Evolutionary conservation across 2,329 filamentous ascomycete genomes (phyloP).

Genomic region (Penicillium italicum): DNA sequence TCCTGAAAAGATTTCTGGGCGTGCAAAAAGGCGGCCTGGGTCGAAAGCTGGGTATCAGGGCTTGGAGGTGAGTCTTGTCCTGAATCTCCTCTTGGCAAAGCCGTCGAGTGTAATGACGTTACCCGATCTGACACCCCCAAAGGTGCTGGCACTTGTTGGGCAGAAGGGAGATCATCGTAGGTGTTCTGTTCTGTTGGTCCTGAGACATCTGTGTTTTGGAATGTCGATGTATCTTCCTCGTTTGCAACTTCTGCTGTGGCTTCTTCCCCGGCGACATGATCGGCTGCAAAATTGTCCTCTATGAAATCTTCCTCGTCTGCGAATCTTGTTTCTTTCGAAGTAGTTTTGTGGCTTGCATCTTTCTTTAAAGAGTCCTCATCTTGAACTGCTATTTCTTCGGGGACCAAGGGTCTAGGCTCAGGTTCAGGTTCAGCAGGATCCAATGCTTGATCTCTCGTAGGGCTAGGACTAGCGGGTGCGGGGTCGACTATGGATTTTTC

Average conservation of each 20-base stretch:
- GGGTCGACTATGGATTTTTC: neutral
- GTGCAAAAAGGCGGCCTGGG: slow-evolving; percentile 39
- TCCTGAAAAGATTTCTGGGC: slow-evolving; percentile 42
- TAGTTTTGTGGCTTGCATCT: neutral
- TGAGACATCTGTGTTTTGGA: slow-evolving; percentile 5
- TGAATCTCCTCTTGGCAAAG: slow-evolving; percentile 26
- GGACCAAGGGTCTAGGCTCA: neutral
- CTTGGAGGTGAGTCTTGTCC: slow-evolving; percentile 21
- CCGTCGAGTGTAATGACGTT: slow-evolving; percentile 40
- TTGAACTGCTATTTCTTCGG: neutral
- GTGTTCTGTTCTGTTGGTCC: slow-evolving; percentile 19
- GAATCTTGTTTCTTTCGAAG: slow-evolving; percentile 17
- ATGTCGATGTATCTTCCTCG: slow-evolving; percentile 3
- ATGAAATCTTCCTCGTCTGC: slow-evolving; percentile 12
- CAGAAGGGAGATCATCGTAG: slow-evolving; percentile 35
- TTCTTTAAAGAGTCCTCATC: neutral
- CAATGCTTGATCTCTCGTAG: neutral
- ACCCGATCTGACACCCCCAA: slow-evolving; percentile 30
- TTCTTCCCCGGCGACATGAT: neutral
- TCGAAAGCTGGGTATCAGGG: slow-evolving; percentile 37
- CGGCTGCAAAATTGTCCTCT: slow-evolving; percentile 1
- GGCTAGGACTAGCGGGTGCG: neutral
- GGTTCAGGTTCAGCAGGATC: neutral
- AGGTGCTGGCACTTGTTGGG: slow-evolving; percentile 34
- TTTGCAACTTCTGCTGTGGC: neutral